These are phyloP conservation scores for Starmerella ratchasimensis DNA, from an alignment of 805 yeast genomes.

Conservation along the genomic window DNA sequence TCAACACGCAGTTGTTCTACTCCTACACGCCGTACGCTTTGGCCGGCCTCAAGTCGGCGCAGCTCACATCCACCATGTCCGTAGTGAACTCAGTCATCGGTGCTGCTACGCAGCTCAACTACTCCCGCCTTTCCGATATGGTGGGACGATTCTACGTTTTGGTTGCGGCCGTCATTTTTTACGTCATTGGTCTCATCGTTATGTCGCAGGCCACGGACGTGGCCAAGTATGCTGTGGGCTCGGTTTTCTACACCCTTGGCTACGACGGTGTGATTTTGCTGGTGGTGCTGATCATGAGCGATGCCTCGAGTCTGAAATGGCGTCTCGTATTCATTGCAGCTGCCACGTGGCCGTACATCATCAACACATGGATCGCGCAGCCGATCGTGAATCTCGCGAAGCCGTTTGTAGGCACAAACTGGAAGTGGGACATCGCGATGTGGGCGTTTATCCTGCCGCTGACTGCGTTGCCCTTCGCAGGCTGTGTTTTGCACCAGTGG, in stretches of 20 bases:
- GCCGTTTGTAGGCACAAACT: too few species aligned
- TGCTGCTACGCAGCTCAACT: background rate
- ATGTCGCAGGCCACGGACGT: background rate
- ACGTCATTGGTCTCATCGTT: background rate
- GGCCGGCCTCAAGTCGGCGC: background rate
- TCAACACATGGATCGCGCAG: background rate
- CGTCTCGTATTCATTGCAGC: background rate
- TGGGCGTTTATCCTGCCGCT: too few species aligned
- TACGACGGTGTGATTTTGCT: background rate
- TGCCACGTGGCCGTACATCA: background rate
- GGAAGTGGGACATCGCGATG: too few species aligned
- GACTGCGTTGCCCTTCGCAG: too few species aligned
- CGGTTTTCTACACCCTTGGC: background rate
- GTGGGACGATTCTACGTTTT: background rate
- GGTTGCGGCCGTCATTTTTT: background rate
- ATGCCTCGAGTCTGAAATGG: background rate
- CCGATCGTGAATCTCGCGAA: too few species aligned
- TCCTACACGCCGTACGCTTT: background rate
- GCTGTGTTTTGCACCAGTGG: too few species aligned
- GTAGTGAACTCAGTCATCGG: background rate
- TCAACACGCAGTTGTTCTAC: background rate
- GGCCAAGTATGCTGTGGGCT: constrained; percentile 1
- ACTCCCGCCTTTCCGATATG: background rate
- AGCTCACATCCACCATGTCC: background rate
- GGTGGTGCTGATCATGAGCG: background rate